Conservation (phyloP, 2,329 filamentous ascomycete genomes). For the Arthrinium puccinioides region DNA sequence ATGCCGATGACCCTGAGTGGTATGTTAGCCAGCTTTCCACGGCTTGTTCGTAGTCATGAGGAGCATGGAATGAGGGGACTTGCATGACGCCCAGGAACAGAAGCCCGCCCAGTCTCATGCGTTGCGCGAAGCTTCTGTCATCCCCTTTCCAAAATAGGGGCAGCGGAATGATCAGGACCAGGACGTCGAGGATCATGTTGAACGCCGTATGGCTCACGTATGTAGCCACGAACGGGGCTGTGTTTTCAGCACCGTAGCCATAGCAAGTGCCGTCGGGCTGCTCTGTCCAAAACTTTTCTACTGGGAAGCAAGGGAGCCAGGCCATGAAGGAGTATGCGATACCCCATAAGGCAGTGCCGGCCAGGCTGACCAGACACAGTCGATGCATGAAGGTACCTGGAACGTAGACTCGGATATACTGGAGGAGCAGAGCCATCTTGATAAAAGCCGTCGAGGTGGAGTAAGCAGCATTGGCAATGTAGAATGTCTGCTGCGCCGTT, state of each 20-base stretch:
- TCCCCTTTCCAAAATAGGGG: conserved; percentile 23
- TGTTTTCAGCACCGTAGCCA: conserved; percentile 21
- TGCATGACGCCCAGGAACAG: conserved; percentile 23
- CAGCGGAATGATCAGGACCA: conserved; percentile 24
- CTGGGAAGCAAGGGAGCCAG: conserved; percentile 22
- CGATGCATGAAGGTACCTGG: conserved; percentile 10
- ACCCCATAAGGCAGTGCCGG: conserved; percentile 22
- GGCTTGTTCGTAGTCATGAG: too few relatives aligned
- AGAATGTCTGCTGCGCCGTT: conserved; percentile 11
- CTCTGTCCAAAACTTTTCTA: conserved; percentile 12
- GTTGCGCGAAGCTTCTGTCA: conserved; percentile 12
- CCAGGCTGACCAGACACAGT: conserved; percentile 14
- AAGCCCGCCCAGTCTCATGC: conserved; percentile 19
- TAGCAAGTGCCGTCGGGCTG: conserved; percentile 15
- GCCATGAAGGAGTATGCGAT: conserved; percentile 20
- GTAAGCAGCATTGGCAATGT: conserved; percentile 17
- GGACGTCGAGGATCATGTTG: conserved; percentile 25
- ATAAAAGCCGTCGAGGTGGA: conserved; percentile 16
- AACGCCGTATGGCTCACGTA: conserved; percentile 24
- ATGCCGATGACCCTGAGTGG: conserved; percentile 16
- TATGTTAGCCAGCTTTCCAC: too few relatives aligned
- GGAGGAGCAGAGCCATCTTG: conserved; percentile 18
- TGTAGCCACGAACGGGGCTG: conserved; percentile 19
- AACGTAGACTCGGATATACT: conserved; percentile 19
- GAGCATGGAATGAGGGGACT: conserved; percentile 5